Percentiles rank a stretch among this genome's conserved stretches.
phyloP scores from a whole-genome alignment of 306 rosid species.

The Prunus padus region DNA sequence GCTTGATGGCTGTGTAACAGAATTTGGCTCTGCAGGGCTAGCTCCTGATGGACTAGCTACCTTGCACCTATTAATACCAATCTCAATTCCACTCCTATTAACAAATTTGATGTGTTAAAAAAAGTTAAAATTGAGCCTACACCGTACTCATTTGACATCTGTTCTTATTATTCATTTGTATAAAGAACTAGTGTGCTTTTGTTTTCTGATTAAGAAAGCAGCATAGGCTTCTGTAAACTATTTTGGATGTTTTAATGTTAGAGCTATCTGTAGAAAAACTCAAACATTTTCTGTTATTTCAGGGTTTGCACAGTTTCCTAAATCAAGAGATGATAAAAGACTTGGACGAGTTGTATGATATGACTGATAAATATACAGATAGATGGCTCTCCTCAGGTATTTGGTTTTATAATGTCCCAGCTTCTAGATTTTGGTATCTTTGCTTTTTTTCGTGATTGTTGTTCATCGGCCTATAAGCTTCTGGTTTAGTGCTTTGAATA shows the following conservation, averaged over 20 bases:
- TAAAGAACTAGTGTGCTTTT: not conserved
- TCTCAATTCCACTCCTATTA: not conserved
- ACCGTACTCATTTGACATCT: not conserved
- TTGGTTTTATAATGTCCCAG: not conserved
- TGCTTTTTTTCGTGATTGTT: not conserved
- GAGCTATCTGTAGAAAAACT: conserved; percentile 22
- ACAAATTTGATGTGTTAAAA: not conserved
- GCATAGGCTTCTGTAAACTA: conserved; percentile 13
- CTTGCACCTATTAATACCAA: not conserved
- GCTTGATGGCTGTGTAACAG: not conserved
- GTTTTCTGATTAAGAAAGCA: not conserved
- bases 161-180: not conserved
- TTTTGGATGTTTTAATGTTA: not conserved
- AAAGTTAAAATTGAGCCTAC: not conserved
- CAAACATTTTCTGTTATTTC: conserved; percentile 25
- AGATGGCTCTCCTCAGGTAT: conserved; percentile 93
- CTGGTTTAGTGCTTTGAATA: not conserved
- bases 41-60: not conserved
- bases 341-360: conserved; percentile 74
- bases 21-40: not conserved
- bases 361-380: conserved; percentile 81
- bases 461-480: not conserved
- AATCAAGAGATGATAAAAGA: conserved; percentile 48
- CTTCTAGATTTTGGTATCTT: not conserved
- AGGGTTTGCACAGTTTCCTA: conserved; percentile 73